Percentiles rank a stretch among this genome's conserved stretches.
phyloP scores from a whole-genome alignment of 192 early-diverging fungal species.

The Coemansia sp. region DNA sequence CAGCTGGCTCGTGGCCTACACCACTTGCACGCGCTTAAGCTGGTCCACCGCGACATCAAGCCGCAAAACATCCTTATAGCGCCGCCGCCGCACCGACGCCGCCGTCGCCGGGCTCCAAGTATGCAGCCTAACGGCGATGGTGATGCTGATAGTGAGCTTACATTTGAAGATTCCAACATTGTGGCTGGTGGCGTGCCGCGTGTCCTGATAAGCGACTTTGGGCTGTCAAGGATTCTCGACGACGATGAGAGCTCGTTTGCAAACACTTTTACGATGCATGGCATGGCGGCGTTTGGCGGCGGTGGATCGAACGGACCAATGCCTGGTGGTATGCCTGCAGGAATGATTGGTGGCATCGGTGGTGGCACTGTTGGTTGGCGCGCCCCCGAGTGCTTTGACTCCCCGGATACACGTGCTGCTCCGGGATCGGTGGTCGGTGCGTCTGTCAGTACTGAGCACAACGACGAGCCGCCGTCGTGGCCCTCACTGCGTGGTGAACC shows the following conservation, averaged over 20 bases:
- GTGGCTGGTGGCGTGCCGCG: slow-evolving; percentile 51
- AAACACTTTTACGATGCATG: slow-evolving; percentile 78
- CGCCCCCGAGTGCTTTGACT: slow-evolving; percentile 83
- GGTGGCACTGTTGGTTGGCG: slow-evolving; percentile 97
- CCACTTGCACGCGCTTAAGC: slow-evolving; percentile 89
- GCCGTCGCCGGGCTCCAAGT: slow-evolving; percentile 7
- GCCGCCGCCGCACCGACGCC: slow-evolving; percentile 56
- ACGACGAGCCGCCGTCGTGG: slow-evolving; percentile 25
- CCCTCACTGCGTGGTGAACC: slow-evolving; percentile 17
- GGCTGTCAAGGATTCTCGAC: slow-evolving; percentile 90
- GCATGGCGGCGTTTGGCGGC: slow-evolving; percentile 6
- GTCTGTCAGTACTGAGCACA: not conserved
- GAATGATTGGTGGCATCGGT: slow-evolving; percentile 51
- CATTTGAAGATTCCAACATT: slow-evolving; percentile 28
- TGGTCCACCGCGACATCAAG: slow-evolving; percentile 98
- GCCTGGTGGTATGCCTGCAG: slow-evolving; percentile 28
- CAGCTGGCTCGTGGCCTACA: slow-evolving; percentile 86
- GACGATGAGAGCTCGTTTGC: slow-evolving; percentile 93
- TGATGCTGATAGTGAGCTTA: slow-evolving; percentile 4
- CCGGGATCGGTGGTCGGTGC: not conserved
- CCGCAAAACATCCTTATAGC: slow-evolving; percentile 92
- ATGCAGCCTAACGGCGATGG: not conserved
- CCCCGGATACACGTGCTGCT: slow-evolving; percentile 33
- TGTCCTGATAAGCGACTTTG: slow-evolving; percentile 96
- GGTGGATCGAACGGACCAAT: slow-evolving; percentile 1